Base-by-base conservation (phyloP, 2,329 filamentous ascomycete genomes). In the Hymenotorrendiella dingleyae region DNA sequence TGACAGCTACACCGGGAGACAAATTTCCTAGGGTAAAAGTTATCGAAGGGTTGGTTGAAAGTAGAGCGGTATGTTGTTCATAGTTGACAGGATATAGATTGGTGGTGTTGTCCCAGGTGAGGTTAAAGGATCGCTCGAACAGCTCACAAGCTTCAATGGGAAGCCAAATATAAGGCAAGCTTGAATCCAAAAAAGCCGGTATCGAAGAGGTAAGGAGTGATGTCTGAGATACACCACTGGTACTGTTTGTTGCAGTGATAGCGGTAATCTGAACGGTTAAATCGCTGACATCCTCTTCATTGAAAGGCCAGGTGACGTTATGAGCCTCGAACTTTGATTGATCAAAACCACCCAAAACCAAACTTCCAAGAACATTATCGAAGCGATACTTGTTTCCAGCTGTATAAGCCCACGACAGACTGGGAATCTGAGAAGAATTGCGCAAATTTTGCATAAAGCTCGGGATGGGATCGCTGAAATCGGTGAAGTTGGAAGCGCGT, bases 381-480 rank as follows among this genome's bases (percentile, higher is more conserved):
- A 42, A 16, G 59, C 63, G 62, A 37, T 67, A 67, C 32, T 56
- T 57, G 11, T 64, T 64, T 4, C 65, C 65, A 8, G 65, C 64
- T 3, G 64, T 67, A 48, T 67, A 67, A 39, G 62, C 64, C 63
- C 63, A 67, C 42, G 61, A 64, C 17, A 63, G 42, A 39, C 62
- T 64, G 5, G 64, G 63, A 21, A 65, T 65, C 16, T 54, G 41
- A 1, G 54, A 53, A 16, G 62, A 48, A 9, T 61, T 56, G 43
- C 62, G 62, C 4, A 67, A 50, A 1, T 61, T 58, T 8, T 59
- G 60, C 12, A 67, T 39, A 27, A 62, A 62, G 8, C 63, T 61
- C 0, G 61, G 50, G 21, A 58, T 45, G 11, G 62, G 57, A 42
- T 51, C 53, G 40, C 65, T 65, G 23, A 65, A 38, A 6, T 54